Conservation (phyloP, 2,329 filamentous ascomycete genomes). For the Neospermospora avenae region DNA sequence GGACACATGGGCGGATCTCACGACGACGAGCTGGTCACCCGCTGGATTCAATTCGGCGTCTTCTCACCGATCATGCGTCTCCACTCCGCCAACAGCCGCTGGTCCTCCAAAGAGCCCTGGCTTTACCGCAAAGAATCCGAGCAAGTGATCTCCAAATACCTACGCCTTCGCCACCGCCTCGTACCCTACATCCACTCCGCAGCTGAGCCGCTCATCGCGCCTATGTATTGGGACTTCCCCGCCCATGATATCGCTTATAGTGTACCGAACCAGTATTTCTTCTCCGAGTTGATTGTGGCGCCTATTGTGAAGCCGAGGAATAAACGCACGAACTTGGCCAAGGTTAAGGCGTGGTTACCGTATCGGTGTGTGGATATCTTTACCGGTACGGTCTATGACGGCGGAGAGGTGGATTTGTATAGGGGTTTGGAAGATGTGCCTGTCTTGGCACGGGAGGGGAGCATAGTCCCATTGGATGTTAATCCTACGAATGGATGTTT, state of each 20-base stretch:
- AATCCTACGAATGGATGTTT: constrained; percentile 5
- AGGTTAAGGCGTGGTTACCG: constrained; percentile 55
- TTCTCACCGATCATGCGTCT: constrained; percentile 60
- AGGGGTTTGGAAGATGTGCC: constrained; percentile 49
- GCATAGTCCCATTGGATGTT: constrained; percentile 48
- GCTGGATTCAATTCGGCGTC: constrained; percentile 61
- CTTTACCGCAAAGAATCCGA: constrained; percentile 46
- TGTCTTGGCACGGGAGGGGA: constrained; percentile 52
- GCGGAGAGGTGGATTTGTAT: constrained; percentile 49
- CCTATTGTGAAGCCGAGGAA: constrained; percentile 54
- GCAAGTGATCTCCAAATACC: constrained; percentile 45
- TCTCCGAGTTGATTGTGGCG: constrained; percentile 53
- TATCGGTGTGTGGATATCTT: constrained; percentile 54
- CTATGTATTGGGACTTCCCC: constrained; percentile 61
- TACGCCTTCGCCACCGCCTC: constrained; percentile 54
- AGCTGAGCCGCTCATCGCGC: constrained; percentile 56
- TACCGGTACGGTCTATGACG: constrained; percentile 55
- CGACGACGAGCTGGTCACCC: constrained; percentile 55
- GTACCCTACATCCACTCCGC: constrained; percentile 59
- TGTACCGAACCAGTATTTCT: constrained; percentile 56
- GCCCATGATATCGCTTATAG: constrained; percentile 51
- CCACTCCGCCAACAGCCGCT: constrained; percentile 55
- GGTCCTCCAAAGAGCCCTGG: constrained; percentile 63
- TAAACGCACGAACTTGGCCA: constrained; percentile 43
- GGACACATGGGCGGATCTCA: constrained; percentile 55